These are phyloP conservation scores for Agastache rugosa DNA, from an alignment of 257 asterid species.

Conservation along the genomic window DNA sequence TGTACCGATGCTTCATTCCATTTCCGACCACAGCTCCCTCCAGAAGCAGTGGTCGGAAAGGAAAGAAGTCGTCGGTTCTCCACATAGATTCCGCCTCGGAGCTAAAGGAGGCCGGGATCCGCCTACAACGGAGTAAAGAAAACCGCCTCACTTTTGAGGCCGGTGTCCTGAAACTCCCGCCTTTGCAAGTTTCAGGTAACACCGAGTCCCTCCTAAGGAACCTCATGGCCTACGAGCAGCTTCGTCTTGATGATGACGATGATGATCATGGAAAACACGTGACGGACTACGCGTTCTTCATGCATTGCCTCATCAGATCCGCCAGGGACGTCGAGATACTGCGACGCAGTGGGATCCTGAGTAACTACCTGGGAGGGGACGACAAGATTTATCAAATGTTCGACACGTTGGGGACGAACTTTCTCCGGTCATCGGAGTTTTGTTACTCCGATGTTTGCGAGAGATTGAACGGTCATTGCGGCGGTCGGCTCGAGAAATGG, in stretches of 20 bases:
- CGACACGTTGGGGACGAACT: constrained; percentile 7
- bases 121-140: background rate
- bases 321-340: constrained; percentile 38
- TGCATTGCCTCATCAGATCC: constrained; percentile 45
- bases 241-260: background rate
- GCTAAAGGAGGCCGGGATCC: constrained; percentile 26
- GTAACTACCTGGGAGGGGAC: constrained; percentile 44
- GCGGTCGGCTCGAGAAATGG: background rate
- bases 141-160: background rate
- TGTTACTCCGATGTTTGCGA: background rate
- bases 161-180: background rate
- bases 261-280: background rate
- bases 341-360: constrained; percentile 14
- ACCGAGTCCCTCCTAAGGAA: constrained; percentile 40
- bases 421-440: background rate
- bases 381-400: background rate
- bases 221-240: constrained; percentile 42
- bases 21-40: background rate
- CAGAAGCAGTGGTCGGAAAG: background rate
- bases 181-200: constrained; percentile 30
- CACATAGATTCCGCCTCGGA: constrained; percentile 24
- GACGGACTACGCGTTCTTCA: constrained; percentile 38
- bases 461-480: background rate
- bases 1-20: constrained; percentile 12
- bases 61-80: background rate